Evolutionary conservation across 768 basidiomycete species (phyloP).

Genomic region (Favolaschia claudopus): DNA sequence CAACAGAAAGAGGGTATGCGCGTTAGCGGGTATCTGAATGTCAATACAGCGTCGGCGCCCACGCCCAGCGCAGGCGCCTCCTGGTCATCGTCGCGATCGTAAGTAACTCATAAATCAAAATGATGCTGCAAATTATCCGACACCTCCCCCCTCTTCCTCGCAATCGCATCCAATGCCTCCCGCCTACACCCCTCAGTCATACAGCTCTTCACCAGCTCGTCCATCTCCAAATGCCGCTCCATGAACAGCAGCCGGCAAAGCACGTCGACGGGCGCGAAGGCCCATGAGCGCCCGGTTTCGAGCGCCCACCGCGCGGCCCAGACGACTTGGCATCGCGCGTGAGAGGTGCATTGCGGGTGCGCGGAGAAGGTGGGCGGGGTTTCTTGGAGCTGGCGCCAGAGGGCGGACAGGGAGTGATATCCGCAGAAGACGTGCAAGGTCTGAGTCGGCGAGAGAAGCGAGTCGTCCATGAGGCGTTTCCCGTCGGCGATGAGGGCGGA

Average conservation of each 20-base stretch:
- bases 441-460: conserved; percentile 36
- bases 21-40: too few relatives aligned
- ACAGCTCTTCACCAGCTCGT: conserved; percentile 38
- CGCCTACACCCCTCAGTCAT: conserved; percentile 45
- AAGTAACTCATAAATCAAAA: conserved; percentile 47
- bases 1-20: too few relatives aligned
- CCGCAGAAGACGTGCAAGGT: conserved; percentile 42
- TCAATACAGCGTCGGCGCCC: too few relatives aligned
- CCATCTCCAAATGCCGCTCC: conserved; percentile 37
- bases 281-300: conserved; percentile 32
- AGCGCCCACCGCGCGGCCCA: conserved; percentile 46
- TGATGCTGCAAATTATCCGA: conserved; percentile 46
- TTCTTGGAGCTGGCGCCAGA: conserved; percentile 42
- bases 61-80: too few relatives aligned
- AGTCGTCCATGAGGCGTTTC: conserved; percentile 22
- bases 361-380: conserved; percentile 39
- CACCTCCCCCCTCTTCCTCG: conserved; percentile 38
- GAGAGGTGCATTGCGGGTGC: conserved; percentile 42
- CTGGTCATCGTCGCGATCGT: too few relatives aligned
- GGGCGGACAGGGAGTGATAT: conserved; percentile 41
- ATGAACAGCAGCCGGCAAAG: conserved; percentile 43
- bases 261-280: conserved; percentile 41
- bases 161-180: conserved; percentile 42
- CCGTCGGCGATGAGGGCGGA: conserved; percentile 28
- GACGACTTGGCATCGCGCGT: conserved; percentile 44